Evolutionary conservation across 2,329 filamentous ascomycete species (phyloP).

Genomic region (Fusarium avenaceum): DNA sequence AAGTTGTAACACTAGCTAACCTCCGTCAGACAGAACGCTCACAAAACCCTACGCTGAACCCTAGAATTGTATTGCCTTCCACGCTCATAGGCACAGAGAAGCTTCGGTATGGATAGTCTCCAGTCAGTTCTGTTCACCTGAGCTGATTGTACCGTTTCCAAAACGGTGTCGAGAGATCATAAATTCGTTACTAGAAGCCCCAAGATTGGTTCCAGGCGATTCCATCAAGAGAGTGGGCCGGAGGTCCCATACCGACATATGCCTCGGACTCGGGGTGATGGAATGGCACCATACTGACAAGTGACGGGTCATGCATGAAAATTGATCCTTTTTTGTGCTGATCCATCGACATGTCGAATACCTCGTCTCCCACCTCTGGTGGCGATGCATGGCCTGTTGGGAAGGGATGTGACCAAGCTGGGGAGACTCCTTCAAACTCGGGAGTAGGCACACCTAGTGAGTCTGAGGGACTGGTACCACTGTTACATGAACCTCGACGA

Average conservation of each 20-base stretch:
- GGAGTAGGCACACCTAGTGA: constrained; percentile 45
- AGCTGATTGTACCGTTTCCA: background rate
- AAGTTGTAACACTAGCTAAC: constrained; percentile 10
- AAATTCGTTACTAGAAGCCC: constrained; percentile 35
- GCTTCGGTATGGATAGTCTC: constrained; percentile 3
- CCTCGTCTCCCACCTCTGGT: constrained; percentile 41
- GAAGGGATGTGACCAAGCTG: constrained; percentile 44
- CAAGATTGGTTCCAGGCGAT: constrained; percentile 39
- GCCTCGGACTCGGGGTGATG: constrained; percentile 27
- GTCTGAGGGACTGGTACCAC: constrained; percentile 45
- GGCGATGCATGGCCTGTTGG: constrained; percentile 34
- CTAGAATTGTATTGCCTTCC: background rate
- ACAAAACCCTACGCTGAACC: background rate
- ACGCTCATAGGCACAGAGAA: constrained; percentile 2
- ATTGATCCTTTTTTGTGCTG: constrained; percentile 33
- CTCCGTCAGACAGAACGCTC: constrained; percentile 21
- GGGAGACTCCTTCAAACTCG: constrained; percentile 39
- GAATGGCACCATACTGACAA: constrained; percentile 17
- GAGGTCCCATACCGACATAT: constrained; percentile 30
- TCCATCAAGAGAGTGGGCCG: constrained; percentile 22
- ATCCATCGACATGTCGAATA: constrained; percentile 45
- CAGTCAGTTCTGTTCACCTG: background rate
- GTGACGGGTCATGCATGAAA: constrained; percentile 27
- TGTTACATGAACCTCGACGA: constrained; percentile 44
- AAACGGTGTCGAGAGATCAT: background rate